Evolutionary conservation across 2,329 filamentous ascomycete species (phyloP).

Genomic region (Ophiostoma perfectum): DNA sequence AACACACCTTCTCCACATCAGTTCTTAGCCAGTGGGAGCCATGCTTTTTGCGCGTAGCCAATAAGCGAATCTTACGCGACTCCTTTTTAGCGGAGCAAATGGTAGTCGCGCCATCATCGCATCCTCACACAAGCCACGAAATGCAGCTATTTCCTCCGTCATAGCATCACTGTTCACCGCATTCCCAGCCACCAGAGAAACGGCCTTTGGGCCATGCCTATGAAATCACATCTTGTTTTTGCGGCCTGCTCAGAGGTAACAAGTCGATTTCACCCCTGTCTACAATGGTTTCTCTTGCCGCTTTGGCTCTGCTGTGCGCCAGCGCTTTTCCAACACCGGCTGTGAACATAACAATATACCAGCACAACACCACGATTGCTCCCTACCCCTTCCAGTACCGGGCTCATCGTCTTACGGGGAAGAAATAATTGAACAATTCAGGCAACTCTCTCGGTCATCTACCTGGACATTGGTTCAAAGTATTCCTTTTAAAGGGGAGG

Average conservation of each 20-base stretch:
- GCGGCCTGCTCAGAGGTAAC: background rate
- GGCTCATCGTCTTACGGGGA: background rate
- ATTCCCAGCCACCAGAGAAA: background rate
- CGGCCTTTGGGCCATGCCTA: background rate
- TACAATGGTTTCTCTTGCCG: background rate
- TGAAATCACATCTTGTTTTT: background rate
- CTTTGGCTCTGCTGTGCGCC: background rate
- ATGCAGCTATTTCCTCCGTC: too few species aligned
- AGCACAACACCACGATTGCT: background rate
- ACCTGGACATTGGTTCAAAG: background rate
- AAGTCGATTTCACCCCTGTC: background rate
- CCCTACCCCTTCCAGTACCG: background rate
- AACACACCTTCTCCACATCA: too few species aligned
- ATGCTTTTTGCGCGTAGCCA: background rate
- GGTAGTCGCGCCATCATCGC: background rate
- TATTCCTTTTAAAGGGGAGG: background rate
- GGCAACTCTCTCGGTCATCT: background rate
- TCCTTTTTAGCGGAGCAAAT: background rate
- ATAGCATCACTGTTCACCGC: background rate
- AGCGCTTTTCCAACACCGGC: background rate
- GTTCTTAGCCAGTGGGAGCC: too few species aligned
- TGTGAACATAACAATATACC: background rate
- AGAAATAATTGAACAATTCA: background rate
- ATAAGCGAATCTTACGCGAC: background rate
- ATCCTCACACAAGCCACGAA: background rate